phyloP scores from a whole-genome alignment of 129 eudicot genomes.

The Saposhnikovia divaricata region DNA sequence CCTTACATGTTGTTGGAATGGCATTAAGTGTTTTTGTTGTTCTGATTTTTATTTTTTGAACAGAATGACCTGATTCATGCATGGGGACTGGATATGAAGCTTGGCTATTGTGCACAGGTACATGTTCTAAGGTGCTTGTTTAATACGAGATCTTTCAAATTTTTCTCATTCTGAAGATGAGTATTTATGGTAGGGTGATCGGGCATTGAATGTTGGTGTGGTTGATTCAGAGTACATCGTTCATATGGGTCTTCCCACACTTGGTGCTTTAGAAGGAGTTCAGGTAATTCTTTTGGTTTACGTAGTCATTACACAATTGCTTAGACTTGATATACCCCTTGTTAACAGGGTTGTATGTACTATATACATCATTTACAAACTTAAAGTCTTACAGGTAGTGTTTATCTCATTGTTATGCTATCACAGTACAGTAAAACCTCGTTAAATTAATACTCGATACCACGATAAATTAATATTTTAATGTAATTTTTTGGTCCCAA shows the following conservation, averaged over 20 bases:
- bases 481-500: too few relatives aligned
- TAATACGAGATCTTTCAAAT: background rate
- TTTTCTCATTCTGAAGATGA: background rate
- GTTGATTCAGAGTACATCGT: conserved; percentile 72
- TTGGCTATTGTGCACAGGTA: conserved; percentile 98
- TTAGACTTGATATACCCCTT: background rate
- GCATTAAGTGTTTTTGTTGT: background rate
- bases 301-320: background rate
- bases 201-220: conserved; percentile 67
- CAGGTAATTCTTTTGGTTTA: background rate
- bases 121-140: background rate
- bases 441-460: too few relatives aligned
- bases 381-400: background rate
- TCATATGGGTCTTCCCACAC: conserved; percentile 77
- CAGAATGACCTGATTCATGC: conserved; percentile 95
- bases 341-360: background rate
- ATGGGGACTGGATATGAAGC: conserved; percentile 89
- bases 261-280: conserved; percentile 47
- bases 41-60: conserved; percentile 4
- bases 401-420: background rate
- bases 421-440: too few relatives aligned
- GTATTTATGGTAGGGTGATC: conserved; percentile 59
- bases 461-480: too few relatives aligned
- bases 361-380: background rate
- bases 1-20: background rate